phyloP scores from a whole-genome alignment of 2,329 filamentous ascomycete species.

The Calonectria leucothoes region DNA sequence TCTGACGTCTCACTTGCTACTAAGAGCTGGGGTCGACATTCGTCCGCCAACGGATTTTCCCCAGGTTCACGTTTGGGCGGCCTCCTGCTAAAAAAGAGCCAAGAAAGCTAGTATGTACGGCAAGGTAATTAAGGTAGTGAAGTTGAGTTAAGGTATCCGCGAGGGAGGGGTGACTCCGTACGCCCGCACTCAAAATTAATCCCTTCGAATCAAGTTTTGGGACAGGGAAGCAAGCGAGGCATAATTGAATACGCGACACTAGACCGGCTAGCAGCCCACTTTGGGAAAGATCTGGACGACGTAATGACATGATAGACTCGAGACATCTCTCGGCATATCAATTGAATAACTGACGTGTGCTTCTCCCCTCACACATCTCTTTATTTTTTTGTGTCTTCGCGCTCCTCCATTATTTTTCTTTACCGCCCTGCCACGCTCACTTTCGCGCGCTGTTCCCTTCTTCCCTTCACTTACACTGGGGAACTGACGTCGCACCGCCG shows the following conservation, averaged over 20 bases:
- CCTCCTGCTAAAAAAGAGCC: slow-evolving; percentile 20
- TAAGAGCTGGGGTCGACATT: neutral
- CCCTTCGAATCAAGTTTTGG: neutral
- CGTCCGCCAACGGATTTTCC: neutral
- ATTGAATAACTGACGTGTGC: slow-evolving; percentile 9
- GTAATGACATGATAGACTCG: slow-evolving; percentile 35
- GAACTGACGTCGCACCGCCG: neutral
- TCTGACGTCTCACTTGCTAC: neutral
- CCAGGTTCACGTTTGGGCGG: slow-evolving; percentile 20
- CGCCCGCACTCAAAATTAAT: slow-evolving; percentile 4
- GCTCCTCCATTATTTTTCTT: neutral
- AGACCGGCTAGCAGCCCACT: slow-evolving; percentile 21
- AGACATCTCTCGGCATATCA: neutral
- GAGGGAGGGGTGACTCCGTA: neutral
- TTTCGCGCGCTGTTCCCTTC: neutral
- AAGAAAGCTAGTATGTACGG: neutral
- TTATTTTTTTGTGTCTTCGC: slow-evolving; percentile 7
- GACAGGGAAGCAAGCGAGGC: slow-evolving; percentile 10
- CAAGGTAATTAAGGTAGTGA: neutral
- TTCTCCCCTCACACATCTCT: neutral
- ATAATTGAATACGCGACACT: slow-evolving; percentile 16
- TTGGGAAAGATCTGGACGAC: slow-evolving; percentile 25
- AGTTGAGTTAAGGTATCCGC: neutral
- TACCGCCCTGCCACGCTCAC: neutral
- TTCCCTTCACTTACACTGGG: neutral